phyloP scores from a whole-genome alignment of 331 rosid genomes.

The Stylosanthes scabra region DNA sequence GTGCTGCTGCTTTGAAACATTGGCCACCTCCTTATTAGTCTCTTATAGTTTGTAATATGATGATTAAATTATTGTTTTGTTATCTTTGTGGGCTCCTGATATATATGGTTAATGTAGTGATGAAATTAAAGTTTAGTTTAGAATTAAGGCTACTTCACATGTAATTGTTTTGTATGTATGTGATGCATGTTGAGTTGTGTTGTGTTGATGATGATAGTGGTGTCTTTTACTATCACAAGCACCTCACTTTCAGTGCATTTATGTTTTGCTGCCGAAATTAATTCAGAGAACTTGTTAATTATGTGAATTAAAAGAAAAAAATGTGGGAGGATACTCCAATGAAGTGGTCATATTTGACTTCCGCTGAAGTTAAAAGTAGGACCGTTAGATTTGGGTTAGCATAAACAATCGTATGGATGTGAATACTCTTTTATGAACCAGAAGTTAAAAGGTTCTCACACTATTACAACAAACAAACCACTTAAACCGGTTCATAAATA shows the following conservation, averaged over 20 bases:
- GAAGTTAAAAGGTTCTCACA: too few species aligned
- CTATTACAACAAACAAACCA: too few species aligned
- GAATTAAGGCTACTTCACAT: too few species aligned
- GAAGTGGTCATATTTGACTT: too few species aligned
- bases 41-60: neutral
- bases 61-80: neutral
- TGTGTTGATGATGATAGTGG: neutral
- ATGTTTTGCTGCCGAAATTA: neutral
- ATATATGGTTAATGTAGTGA: neutral
- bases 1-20: neutral
- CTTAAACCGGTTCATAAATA: too few species aligned
- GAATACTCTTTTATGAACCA: too few species aligned
- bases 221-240: neutral
- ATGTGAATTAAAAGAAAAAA: too few species aligned
- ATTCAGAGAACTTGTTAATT: neutral
- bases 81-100: slow-evolving; percentile 7
- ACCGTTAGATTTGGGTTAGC: too few species aligned
- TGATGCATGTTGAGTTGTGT: too few species aligned
- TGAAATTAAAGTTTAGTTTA: neutral
- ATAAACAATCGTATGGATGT: too few species aligned
- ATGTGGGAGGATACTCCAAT: too few species aligned
- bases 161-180: neutral
- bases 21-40: slow-evolving; percentile 19
- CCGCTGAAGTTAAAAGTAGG: too few species aligned
- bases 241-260: neutral